Base-by-base conservation (phyloP, 768 basidiomycete species). In the Pisolithus marmoratus region DNA sequence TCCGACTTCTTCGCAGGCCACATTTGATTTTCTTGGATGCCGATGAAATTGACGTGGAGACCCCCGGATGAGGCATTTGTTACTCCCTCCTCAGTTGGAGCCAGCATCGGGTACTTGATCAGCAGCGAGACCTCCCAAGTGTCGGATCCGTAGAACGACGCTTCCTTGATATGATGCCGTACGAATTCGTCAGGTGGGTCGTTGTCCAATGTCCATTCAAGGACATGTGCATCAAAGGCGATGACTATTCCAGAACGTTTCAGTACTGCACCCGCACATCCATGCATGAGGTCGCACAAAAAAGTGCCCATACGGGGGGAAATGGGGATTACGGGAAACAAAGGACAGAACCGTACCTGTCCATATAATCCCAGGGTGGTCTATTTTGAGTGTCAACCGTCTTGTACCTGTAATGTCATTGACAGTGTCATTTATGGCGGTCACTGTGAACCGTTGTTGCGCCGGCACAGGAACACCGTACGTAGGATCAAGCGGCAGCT, bases 111-210 rank as follows among this genome's bases (percentile, higher is more conserved):
- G 12, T 84, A 66, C 62, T 84, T 80, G 49, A 92, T 67, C 27
- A 84, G 79, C 54, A 97, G 73, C 56, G 90, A 79, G 38, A 96
- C 70, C 0, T 77, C 72, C 80, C 90, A 94, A 0, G 75, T 73
- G 51, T 90, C 81, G 9, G 77, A 77, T 1, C 85, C 87, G 58
- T 90, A 91, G 66, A 89, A 91, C 2, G 93, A 92, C 0, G 82
- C 91, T 65, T 94, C 91, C 63, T 93, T 96, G 70, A 97, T 80
- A 59, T 93, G 90, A 62, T 98, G 95, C 8, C 93, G 79, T 7
- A 79, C 79, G 57, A 76, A 72, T 51, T 89, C 87, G 48, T 81
- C 68, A 0, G 91, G 90, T 1, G 95, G 93, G 50, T 82, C 79
- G 55, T 84, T 73, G 56, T 91, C 87, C 36, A 94, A 74, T 15